A percentile compares a stretch with the other conserved stretches of the same genome.
Conservation (phyloP, 768 basidiomycete species). For the Suillus alpinus region DNA sequence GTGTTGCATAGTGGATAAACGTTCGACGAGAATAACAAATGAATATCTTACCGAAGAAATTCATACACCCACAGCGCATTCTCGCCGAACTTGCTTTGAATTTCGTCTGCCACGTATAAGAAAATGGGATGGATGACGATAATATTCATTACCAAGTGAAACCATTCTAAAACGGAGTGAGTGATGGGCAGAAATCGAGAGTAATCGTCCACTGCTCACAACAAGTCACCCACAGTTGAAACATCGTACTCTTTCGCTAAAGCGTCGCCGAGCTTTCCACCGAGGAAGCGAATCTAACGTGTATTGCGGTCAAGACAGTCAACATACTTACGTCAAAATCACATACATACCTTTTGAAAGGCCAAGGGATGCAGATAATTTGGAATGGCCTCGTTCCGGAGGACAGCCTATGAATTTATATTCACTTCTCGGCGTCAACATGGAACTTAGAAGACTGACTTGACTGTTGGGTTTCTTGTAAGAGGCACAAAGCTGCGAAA, state of each 20-base stretch:
- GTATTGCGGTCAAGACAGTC: conserved; percentile 1
- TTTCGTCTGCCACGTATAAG: conserved; percentile 50
- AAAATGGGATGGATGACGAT: neutral
- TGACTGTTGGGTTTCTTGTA: conserved; percentile 90
- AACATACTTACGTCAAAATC: neutral
- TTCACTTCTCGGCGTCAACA: neutral
- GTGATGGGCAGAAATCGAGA: neutral
- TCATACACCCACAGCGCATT: conserved; percentile 91
- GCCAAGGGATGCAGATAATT: conserved; percentile 78
- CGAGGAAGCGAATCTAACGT: conserved; percentile 83
- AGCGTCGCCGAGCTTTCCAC: conserved; percentile 90
- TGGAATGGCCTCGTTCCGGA: conserved; percentile 81
- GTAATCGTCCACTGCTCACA: conserved; percentile 49
- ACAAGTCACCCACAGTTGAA: conserved; percentile 84
- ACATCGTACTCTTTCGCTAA: conserved; percentile 87
- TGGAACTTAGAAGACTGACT: conserved; percentile 36
- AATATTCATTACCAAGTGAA: conserved; percentile 44
- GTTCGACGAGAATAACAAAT: neutral
- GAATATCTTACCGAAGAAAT: conserved; percentile 63
- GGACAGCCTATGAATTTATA: conserved; percentile 57
- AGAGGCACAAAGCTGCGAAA: conserved; percentile 73
- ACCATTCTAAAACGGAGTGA: conserved; percentile 41
- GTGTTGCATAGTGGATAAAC: conserved; percentile 1
- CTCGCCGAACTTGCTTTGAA: conserved; percentile 80
- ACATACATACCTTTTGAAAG: conserved; percentile 73